Evolutionary conservation across 1,139 yeast species (phyloP).

Genomic region (Pichia kudriavzevii): DNA sequence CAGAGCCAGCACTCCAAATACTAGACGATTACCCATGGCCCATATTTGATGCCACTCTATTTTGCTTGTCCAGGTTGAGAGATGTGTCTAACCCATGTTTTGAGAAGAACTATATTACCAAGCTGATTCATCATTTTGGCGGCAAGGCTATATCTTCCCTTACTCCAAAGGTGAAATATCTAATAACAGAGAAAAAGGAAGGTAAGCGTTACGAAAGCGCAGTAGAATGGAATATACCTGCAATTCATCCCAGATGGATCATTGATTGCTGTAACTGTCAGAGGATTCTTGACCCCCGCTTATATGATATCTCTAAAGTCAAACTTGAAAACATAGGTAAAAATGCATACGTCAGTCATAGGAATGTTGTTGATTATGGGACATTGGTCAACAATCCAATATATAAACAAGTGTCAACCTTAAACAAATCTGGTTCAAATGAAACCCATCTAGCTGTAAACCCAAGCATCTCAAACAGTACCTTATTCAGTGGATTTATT

Average conservation of each 20-base stretch:
- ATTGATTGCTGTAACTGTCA: conserved; percentile 54
- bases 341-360: conserved; percentile 36
- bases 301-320: conserved; percentile 34
- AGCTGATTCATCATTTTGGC: conserved; percentile 43
- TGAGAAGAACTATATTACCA: conserved; percentile 31
- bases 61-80: conserved; percentile 26
- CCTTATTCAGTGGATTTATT: conserved; percentile 32
- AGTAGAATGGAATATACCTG: conserved; percentile 57
- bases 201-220: conserved; percentile 66
- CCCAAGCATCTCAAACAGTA: too few species aligned
- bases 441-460: too few species aligned
- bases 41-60: conserved; percentile 22
- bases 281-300: conserved; percentile 48
- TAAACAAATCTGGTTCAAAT: too few species aligned
- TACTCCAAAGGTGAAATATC: conserved; percentile 41
- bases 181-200: conserved; percentile 43
- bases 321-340: conserved; percentile 30
- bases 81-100: conserved; percentile 13
- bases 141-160: conserved; percentile 55
- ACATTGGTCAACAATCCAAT: conserved; percentile 7
- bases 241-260: conserved; percentile 73
- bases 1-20: conserved; percentile 20
- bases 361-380: conserved; percentile 13
- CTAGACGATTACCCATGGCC: conserved; percentile 19
- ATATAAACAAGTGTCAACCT: not conserved